Base-by-base conservation (phyloP, 768 basidiomycete genomes). In the Lactarius pseudohatsudake region DNA sequence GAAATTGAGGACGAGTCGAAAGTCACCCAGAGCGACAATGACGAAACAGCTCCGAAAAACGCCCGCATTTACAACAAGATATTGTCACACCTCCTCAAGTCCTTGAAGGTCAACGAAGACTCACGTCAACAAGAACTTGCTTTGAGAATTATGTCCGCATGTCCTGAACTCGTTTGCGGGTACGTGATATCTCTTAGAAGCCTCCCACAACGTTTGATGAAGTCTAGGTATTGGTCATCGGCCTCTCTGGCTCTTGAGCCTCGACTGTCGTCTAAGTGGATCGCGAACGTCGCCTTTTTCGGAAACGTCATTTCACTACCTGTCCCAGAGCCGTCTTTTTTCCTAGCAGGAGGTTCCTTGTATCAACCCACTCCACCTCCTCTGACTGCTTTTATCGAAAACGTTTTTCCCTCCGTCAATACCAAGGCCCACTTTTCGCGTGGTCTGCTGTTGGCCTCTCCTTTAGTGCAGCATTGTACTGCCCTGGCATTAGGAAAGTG, bases 61-160 rank as follows among this genome's bases (percentile, higher is more conserved):
- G 78, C 81, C 58, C 88, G 79, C 70, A 84, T 90, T 43, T 84
- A 93, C 75, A 97, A 98, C 74, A 90, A 90, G 72, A 91, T 96
- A 16, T 79, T 98, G 2, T 81, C 85, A 0, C 91, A 90, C 63
- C 77, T 96, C 8, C 72, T 97, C 36, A 86, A 87, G 66, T 79
- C 79, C 0, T 79, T 95, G 41, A 93, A 91, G 74, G 89, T 92
- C n/a, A 95, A 92, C 65, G 95, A 96, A 74, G 95, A 96, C 70
- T 78, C 85, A 6, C 80, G 90, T 28, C 91, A 96, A 67, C 93
- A 94, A 72, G 92, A 93, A 66, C 82, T 97, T 50, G 91, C 88
- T 0, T 74, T 92, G 32, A 91, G 89, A 73, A 89, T 97, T 30
- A 78, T 95, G n/a, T 70, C 79, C 1, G 86, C 91, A 0, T 95